Base-by-base conservation (phyloP, 2,329 filamentous ascomycete species). In the Lomentospora prolificans region DNA sequence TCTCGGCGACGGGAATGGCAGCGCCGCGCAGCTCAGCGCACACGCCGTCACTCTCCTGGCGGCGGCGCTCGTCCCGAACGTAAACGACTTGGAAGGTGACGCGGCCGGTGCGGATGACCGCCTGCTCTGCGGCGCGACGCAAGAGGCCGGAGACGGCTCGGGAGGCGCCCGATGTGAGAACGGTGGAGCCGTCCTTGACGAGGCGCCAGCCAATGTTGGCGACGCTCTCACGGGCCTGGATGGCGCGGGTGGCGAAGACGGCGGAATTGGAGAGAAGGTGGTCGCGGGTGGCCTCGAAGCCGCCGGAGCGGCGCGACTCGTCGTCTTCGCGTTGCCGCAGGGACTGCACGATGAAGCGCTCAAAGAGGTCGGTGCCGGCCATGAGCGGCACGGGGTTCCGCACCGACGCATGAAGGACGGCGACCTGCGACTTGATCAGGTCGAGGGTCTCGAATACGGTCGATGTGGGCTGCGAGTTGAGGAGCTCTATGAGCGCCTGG, bases 391-490 rank as follows among this genome's bases (percentile, higher is more conserved):
- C 89, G 12, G 91, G 89, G 72, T 99, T 97, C 6, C 86, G 79
- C 55, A 95, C 86, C 19, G 85, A 83, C 57, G 78, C 77, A 69
- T 91, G 92, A 60, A 99, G 82, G 64, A 84, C 81, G 54, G 81
- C 77, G 53, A 89, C 92, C 67, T 94, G 86, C 50, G 79, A 81
- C 65, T 86, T 84, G 60, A 97, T 81, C 50, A 91, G 82, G 63
- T 92, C 86, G 67, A 97, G 86, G 33, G 92, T 96, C 75, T 99
- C 94, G 72, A 87, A 92, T 64, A 96, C 89, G 57, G 94, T 99
- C 22, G 85, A 87, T 5, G 90, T 86, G 59, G 85, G 84, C 50
- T 85, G 87, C 60, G 87, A 80, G 65, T 86, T 85, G 58, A 97
- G 87, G 58, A 94, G 86, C 66, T 87, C 83, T 62, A 97, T 94